Percentiles rank a stretch among this genome's conserved stretches.
Evolutionary conservation across 345 rosid species (phyloP).

Genomic region (Sisymbrium altissimum): DNA sequence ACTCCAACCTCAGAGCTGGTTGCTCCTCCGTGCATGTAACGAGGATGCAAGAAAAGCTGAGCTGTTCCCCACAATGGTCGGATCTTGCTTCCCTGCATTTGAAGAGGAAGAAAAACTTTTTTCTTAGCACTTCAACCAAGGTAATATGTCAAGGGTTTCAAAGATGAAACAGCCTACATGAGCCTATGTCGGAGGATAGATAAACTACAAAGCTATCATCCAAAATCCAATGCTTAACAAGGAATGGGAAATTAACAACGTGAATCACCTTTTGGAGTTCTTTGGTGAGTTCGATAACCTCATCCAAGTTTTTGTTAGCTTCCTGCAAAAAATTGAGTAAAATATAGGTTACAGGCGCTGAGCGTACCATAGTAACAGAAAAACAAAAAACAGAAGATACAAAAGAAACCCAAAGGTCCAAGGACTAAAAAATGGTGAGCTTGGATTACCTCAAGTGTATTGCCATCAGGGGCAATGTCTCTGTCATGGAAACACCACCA

Average conservation of each 20-base stretch:
- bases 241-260: constrained; percentile 22
- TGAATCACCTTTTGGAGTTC: constrained; percentile 61
- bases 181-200: neutral
- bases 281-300: constrained; percentile 87
- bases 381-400: too few relatives aligned
- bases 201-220: neutral
- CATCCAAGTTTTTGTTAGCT: constrained; percentile 83
- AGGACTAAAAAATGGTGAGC: neutral
- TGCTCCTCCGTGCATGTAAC: constrained; percentile 98
- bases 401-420: too few relatives aligned
- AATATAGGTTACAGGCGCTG: neutral
- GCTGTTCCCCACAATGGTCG: constrained; percentile 94
- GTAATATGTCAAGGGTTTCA: neutral
- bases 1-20: constrained; percentile 89
- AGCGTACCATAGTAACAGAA: neutral
- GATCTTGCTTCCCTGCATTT: constrained; percentile 67
- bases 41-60: constrained; percentile 91
- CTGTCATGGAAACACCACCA: constrained; percentile 97
- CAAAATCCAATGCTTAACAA: neutral
- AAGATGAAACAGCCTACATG: neutral
- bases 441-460: constrained; percentile 59
- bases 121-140: constrained; percentile 4
- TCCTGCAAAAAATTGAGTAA: constrained; percentile 45
- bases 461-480: constrained; percentile 88
- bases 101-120: neutral